These are phyloP conservation scores for Plasmodium reichenowi DNA, from an alignment of 169 alveolate species.

Conservation along the genomic window DNA sequence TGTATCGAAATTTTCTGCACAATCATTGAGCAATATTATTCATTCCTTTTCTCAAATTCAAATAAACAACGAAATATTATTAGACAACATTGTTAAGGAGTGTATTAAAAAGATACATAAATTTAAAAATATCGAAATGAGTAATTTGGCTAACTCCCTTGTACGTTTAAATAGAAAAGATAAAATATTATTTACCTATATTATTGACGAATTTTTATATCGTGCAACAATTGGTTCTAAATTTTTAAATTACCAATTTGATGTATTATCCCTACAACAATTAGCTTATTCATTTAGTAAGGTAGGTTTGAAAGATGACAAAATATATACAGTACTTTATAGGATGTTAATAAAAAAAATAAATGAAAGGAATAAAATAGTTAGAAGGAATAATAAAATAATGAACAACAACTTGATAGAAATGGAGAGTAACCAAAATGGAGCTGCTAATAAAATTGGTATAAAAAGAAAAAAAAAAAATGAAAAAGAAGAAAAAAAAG, in stretches of 20 bases:
- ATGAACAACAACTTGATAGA: background rate
- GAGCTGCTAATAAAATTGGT: background rate
- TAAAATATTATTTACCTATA: slow-evolving; percentile 49
- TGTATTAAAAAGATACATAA: slow-evolving; percentile 45
- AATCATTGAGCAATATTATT: slow-evolving; percentile 63
- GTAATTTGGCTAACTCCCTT: slow-evolving; percentile 67
- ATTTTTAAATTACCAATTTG: slow-evolving; percentile 37
- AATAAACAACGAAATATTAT: slow-evolving; percentile 23
- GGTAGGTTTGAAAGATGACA: slow-evolving; percentile 54
- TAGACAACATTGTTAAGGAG: slow-evolving; percentile 24
- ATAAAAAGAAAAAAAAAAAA: background rate
- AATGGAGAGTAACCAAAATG: background rate
- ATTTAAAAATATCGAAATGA: slow-evolving; percentile 68
- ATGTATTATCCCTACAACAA: slow-evolving; percentile 55
- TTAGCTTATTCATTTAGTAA: slow-evolving; percentile 66
- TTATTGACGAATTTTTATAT: slow-evolving; percentile 66
- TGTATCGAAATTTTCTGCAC: slow-evolving; percentile 26
- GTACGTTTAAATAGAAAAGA: slow-evolving; percentile 48
- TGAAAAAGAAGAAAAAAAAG: background rate
- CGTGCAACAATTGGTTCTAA: slow-evolving; percentile 70
- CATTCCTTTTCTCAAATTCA: slow-evolving; percentile 62
- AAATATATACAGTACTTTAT: slow-evolving; percentile 29
- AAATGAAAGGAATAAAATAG: slow-evolving; percentile 1
- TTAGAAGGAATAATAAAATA: background rate
- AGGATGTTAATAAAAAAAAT: slow-evolving; percentile 23